Base-by-base conservation (phyloP, 805 yeast genomes). In the Myxozyma udenii region DNA sequence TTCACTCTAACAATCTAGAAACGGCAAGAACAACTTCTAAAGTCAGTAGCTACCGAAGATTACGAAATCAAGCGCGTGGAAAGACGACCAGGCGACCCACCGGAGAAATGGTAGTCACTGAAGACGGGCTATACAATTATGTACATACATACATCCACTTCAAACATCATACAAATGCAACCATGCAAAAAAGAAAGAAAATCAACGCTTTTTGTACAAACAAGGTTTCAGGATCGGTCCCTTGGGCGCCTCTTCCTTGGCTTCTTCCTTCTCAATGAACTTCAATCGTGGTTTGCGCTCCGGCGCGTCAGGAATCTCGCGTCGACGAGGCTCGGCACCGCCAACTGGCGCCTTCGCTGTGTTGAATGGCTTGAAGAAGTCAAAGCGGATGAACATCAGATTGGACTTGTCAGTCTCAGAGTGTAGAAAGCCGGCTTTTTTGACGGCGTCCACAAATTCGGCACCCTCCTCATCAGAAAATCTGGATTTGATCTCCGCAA, bases 401-500 rank as follows among this genome's bases (percentile, higher is more conserved):
- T 93, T 93, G 25, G 76, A 72, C 61, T 85, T 84, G 68, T 91
- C 97, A 0, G 97, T 90, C 46, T 78, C 77, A 66, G 86, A 86
- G 70, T 88, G 96, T 72, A 85, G 85, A 61, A 93, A 87, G 0
- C 98, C 98, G 57, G 79, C 68, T 46, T 79, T 69, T 66, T 88
- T 88, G 61, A 93, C 74, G 1, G 85, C 81, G 22, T 85, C 79
- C 11, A 84, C 87, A 69, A 93, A 93, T 61, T 85, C 90, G 6
- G 58, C 48, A 12, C 66, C 68, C 30, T 69, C 68, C 19, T 51
- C 80, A 62, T 89, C 96, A 4, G 79, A 72, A 63, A 93, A 87
- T 64, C 99, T 76, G 1, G 96, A 87, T 69, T 91, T 91, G 70
- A 93, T 93, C 67, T 93, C 99, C 1, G 98, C 93, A 42, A 93